Evolutionary conservation across 1,284 basidiomycete species (phyloP).

Genomic region (Peniophora sp.): DNA sequence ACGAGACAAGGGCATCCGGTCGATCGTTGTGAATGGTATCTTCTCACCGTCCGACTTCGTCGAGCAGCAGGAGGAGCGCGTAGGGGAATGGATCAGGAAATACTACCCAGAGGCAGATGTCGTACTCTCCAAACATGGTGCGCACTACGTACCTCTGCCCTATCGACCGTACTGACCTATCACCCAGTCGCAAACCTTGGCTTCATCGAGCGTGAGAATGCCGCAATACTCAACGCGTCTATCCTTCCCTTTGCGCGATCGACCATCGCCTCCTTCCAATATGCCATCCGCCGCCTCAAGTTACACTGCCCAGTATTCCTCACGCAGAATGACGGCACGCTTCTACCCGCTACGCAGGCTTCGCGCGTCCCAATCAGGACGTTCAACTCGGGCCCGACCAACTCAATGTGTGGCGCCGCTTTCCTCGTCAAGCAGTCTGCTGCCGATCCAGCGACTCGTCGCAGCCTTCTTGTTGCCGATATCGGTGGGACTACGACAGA

Average conservation of each 20-base stretch:
- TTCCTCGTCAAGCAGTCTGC: slow-evolving; percentile 28
- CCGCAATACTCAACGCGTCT: slow-evolving; percentile 53
- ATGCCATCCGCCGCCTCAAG: slow-evolving; percentile 33
- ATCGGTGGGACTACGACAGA: slow-evolving; percentile 53
- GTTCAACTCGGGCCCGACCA: slow-evolving; percentile 54
- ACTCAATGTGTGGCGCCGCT: slow-evolving; percentile 55
- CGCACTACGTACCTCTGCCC: too few species aligned
- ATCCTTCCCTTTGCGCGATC: slow-evolving; percentile 41
- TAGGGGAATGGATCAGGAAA: slow-evolving; percentile 31
- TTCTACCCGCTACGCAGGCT: slow-evolving; percentile 42
- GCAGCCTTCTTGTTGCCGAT: slow-evolving; percentile 45
- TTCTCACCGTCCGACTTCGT: slow-evolving; percentile 40
- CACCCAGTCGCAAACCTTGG: slow-evolving; percentile 43
- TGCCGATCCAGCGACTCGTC: slow-evolving; percentile 23
- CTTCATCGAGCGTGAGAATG: slow-evolving; percentile 55
- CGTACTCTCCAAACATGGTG: slow-evolving; percentile 33
- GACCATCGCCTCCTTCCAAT: slow-evolving; percentile 44
- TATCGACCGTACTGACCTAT: slow-evolving; percentile 16
- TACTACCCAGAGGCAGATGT: slow-evolving; percentile 29
- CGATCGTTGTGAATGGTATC: slow-evolving; percentile 36
- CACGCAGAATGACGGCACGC: slow-evolving; percentile 53
- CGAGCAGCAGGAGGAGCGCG: slow-evolving; percentile 36
- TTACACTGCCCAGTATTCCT: slow-evolving; percentile 46
- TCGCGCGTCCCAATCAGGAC: slow-evolving; percentile 53
- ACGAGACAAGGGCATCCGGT: slow-evolving; percentile 28